phyloP scores from a whole-genome alignment of 257 asterid genomes.

The Solanum virginianum region DNA sequence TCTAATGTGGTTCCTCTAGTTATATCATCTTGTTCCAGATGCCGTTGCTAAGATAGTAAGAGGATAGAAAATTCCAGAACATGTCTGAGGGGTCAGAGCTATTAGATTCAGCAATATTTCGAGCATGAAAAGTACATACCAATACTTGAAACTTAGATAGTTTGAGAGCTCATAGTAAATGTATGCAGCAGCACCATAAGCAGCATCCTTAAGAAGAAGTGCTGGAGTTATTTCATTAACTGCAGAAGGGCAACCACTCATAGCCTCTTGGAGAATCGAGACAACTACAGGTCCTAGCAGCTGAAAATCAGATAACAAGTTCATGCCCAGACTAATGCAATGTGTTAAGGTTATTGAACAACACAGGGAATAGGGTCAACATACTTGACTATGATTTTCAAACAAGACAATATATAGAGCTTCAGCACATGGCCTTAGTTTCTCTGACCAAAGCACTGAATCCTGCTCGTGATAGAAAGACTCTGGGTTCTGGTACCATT shows the following conservation, averaged over 20 bases:
- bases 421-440: conserved; percentile 95
- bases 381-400: conserved; percentile 83
- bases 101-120: background rate
- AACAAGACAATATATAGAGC: conserved; percentile 88
- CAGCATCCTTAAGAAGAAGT: conserved; percentile 95
- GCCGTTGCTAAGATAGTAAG: background rate
- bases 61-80: background rate
- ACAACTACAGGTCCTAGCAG: conserved; percentile 93
- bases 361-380: conserved; percentile 13
- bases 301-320: conserved; percentile 27
- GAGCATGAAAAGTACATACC: conserved; percentile 34
- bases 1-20: background rate
- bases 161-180: conserved; percentile 94
- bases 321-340: background rate
- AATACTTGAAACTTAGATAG: conserved; percentile 85
- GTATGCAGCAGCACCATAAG: conserved; percentile 97
- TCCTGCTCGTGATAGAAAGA: conserved; percentile 93
- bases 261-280: conserved; percentile 96
- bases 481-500: conserved; percentile 89
- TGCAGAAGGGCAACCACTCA: conserved; percentile 80
- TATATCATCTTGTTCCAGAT: background rate
- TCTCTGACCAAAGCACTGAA: conserved; percentile 86
- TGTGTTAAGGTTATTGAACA: background rate
- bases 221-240: conserved; percentile 68
- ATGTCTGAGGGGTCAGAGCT: background rate